phyloP scores from a whole-genome alignment of 2,329 filamentous ascomycete species.

The Aspergillus fumigatus region DNA sequence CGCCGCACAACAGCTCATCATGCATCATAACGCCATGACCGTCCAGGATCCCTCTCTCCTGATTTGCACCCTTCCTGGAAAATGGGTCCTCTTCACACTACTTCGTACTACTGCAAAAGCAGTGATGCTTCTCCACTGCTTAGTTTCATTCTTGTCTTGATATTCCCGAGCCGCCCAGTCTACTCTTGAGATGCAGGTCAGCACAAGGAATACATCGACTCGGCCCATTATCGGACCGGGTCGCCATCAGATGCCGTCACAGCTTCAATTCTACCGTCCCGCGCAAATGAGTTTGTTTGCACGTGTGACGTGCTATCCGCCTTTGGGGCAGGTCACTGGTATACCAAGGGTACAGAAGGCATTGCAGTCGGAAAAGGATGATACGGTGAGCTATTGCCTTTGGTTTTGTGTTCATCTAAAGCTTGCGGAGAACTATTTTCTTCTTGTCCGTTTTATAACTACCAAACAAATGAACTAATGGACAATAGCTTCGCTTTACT shows the following conservation, averaged over 20 bases:
- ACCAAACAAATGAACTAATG: constrained; percentile 8
- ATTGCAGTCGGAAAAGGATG: constrained; percentile 12
- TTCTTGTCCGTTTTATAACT: background rate
- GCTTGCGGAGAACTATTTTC: background rate
- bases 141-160: background rate
- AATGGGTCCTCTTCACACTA: background rate
- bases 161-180: background rate
- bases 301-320: constrained; percentile 60
- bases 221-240: constrained; percentile 17
- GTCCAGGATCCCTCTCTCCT: background rate
- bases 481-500: constrained; percentile 55
- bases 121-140: background rate
- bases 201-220: constrained; percentile 13
- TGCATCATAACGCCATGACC: constrained; percentile 8
- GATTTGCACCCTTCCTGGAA: background rate
- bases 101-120: background rate
- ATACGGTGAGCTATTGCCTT: constrained; percentile 20
- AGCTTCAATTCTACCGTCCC: constrained; percentile 31
- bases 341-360: constrained; percentile 41
- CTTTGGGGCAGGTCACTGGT: constrained; percentile 69
- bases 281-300: constrained; percentile 49
- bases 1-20: constrained; percentile 5
- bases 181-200: constrained; percentile 9
- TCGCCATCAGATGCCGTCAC: constrained; percentile 12
- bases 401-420: background rate